Evolutionary conservation across 805 yeast species (phyloP), one percentile per base, ranked within the genome.

Genomic region (Ogataea glucozyma): DNA sequence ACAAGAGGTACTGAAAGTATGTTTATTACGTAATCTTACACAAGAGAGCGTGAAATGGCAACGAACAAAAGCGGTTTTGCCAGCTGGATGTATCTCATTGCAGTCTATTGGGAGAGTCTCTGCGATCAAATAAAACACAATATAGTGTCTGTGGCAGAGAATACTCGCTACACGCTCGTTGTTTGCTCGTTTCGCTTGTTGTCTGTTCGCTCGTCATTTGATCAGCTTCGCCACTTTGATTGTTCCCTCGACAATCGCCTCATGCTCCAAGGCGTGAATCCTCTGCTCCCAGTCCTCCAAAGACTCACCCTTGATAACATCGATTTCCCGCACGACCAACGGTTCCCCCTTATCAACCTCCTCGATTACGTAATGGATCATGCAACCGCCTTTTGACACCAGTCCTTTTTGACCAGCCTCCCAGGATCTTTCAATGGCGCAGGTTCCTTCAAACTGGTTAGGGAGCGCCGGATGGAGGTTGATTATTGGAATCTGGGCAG

Each of bases 401-500:
- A 79, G 75, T 7, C 96, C 96, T 20, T 79, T 79, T 59, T 90
- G 96, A 27, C 97, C 97, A 10, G 95, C 95, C 56, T 88, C 72
- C 91, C 95, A 93, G 1, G 97, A 96, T 58, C 98, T 73, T 56
- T 93, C 97, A 46, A 93, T 93, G 9, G 99, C 98, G 67, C 88
- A 89, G 9, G 95, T 91, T 4, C 99, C 99, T 45, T 91, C 98
- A 70, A 91, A 93, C 4, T 89, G 89, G 20, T 96, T 96, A 1
- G 99, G 99, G 46, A 93, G 77, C 0, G 99, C 98, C 4, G 99
- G 99, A 62, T 93, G 99, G 47, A 93, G 70, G 59, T 93, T 93
- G 57, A 93, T 89, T 49, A 93, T 90, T 26, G 90, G 87, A 21
- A 89, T 75, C 1, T 74, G 69, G 3, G 73, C 78, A 2, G 73